phyloP scores from a whole-genome alignment of 164 flowering plant species.

The Litsea cubeba region DNA sequence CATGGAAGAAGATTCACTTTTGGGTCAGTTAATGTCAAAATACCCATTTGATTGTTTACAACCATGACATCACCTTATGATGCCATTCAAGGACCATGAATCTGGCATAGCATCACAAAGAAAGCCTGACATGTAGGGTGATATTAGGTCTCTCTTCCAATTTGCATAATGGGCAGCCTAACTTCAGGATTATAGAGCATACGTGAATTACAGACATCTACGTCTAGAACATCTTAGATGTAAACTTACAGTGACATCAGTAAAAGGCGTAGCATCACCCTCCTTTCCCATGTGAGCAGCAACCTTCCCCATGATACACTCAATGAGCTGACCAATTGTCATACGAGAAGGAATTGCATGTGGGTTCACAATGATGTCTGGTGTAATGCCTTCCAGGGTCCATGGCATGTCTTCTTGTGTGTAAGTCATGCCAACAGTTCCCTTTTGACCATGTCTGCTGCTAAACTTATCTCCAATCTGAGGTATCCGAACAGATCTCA shows the following conservation, averaged over 20 bases:
- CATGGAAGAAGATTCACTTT: neutral
- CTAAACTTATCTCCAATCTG: conserved; percentile 59
- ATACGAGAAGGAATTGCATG: conserved; percentile 99
- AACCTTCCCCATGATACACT: conserved; percentile 97
- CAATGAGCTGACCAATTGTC: conserved; percentile 98
- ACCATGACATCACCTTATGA: too few relatives aligned
- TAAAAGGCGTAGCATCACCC: conserved; percentile 97
- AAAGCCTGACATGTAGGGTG: too few relatives aligned
- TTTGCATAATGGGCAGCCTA: too few relatives aligned
- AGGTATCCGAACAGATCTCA: conserved; percentile 81
- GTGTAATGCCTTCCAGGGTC: conserved; percentile 13
- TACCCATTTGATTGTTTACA: neutral
- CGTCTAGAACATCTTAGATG: neutral
- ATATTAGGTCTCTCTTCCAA: too few relatives aligned
- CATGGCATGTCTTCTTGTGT: conserved; percentile 16
- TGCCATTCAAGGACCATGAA: too few relatives aligned
- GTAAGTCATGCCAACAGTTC: conserved; percentile 12
- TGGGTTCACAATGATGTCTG: conserved; percentile 52
- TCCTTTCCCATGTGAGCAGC: conserved; percentile 96
- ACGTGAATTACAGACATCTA: neutral
- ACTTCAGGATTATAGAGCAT: neutral
- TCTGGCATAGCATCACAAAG: too few relatives aligned
- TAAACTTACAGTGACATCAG: conserved; percentile 88
- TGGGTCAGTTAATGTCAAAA: neutral
- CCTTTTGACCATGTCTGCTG: conserved; percentile 16